Percentiles rank a stretch among this genome's conserved stretches.
Evolutionary conservation across 176 grass and related monocot genomes (phyloP).

Genomic region (Juncus effusus): DNA sequence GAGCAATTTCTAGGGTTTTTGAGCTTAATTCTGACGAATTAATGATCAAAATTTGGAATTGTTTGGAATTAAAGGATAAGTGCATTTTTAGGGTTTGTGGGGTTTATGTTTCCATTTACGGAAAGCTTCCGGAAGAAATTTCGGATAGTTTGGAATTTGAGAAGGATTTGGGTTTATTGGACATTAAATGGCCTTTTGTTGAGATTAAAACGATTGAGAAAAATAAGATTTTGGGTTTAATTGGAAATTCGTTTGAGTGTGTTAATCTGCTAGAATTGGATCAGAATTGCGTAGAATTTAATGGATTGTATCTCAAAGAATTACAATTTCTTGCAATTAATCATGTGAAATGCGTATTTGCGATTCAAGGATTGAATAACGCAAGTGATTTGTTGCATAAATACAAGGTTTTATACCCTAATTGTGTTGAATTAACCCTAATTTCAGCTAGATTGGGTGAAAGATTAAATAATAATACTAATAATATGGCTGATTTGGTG

Average conservation of each 20-base stretch:
- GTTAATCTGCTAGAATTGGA: constrained; percentile 53
- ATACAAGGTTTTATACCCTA: constrained; percentile 81
- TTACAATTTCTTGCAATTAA: constrained; percentile 72
- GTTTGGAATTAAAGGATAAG: constrained; percentile 58
- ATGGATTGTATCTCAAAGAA: constrained; percentile 55
- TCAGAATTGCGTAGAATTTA: constrained; percentile 40
- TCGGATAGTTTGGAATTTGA: constrained; percentile 48
- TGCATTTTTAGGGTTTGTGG: constrained; percentile 92
- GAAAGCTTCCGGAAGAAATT: constrained; percentile 80
- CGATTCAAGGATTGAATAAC: constrained; percentile 54
- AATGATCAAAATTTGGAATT: constrained; percentile 53
- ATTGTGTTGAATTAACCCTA: constrained; percentile 61
- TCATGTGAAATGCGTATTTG: constrained; percentile 61
- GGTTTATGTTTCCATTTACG: constrained; percentile 71
- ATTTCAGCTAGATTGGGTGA: constrained; percentile 43
- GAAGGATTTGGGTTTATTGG: constrained; percentile 45
- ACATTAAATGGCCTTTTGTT: constrained; percentile 57
- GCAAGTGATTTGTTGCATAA: constrained; percentile 58
- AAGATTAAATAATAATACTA: constrained; percentile 37
- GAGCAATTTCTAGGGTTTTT: constrained; percentile 61
- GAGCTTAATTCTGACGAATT: constrained; percentile 64
- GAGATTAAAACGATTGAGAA: constrained; percentile 42
- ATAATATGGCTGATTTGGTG: not conserved
- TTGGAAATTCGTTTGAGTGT: constrained; percentile 55
- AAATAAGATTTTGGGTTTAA: constrained; percentile 42